Evolutionary conservation across 441 rosid genomes (phyloP).

Genomic region (Biscutella laevigata): DNA sequence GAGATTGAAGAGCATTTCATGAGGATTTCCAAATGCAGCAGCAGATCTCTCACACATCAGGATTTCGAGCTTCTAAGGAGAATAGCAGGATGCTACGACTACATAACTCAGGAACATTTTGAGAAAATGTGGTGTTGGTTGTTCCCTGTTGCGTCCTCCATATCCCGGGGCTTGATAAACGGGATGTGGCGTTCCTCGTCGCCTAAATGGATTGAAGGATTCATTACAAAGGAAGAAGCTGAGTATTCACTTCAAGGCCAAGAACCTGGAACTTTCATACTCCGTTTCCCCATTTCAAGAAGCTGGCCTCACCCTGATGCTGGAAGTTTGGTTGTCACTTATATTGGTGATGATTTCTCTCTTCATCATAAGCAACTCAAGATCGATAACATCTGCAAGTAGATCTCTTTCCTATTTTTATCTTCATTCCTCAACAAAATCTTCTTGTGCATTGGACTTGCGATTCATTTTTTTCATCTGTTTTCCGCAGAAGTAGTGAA

Average conservation of each 20-base stretch:
- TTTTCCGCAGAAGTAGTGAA: slow-evolving; percentile 24
- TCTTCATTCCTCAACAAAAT: no score
- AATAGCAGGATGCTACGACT: slow-evolving; percentile 62
- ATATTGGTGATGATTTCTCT: slow-evolving; percentile 50
- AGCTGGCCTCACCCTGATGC: slow-evolving; percentile 98
- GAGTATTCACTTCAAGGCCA: slow-evolving; percentile 70
- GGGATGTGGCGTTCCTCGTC: slow-evolving; percentile 52
- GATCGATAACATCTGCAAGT: slow-evolving; percentile 36
- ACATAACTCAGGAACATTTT: slow-evolving; percentile 60
- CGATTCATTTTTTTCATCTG: no score
- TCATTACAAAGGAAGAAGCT: slow-evolving; percentile 85
- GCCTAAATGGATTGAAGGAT: slow-evolving; percentile 86
- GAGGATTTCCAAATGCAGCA: slow-evolving; percentile 60
- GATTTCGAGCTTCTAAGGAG: slow-evolving; percentile 56
- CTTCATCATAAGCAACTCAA: slow-evolving; percentile 57
- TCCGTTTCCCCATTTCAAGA: slow-evolving; percentile 78
- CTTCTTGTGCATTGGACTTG: no score
- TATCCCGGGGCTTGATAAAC: slow-evolving; percentile 37
- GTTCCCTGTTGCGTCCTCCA: slow-evolving; percentile 58
- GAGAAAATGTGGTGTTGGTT: slow-evolving; percentile 91
- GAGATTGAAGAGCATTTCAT: slow-evolving; percentile 72
- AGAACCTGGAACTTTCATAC: slow-evolving; percentile 76
- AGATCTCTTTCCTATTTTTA: neutral
- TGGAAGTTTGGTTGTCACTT: slow-evolving; percentile 69
- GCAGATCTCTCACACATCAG: slow-evolving; percentile 58